phyloP scores from a whole-genome alignment of 1,284 basidiomycete species.

The Cryptococcus deneoformans region DNA sequence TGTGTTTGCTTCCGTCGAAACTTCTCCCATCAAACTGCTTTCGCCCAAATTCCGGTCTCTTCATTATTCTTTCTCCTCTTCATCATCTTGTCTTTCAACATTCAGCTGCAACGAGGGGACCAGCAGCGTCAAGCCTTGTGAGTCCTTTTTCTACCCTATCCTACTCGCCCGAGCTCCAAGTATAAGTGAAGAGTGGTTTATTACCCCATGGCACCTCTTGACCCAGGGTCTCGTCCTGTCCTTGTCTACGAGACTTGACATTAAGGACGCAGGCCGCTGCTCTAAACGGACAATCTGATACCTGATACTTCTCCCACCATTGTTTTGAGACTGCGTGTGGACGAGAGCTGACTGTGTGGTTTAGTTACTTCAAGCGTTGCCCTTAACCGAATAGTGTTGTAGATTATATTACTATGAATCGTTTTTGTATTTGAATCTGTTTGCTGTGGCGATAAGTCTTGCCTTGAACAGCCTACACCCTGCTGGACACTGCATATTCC shows the following conservation, averaged over 20 bases:
- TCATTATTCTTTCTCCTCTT: neutral
- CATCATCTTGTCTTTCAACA: neutral
- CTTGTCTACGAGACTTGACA: neutral
- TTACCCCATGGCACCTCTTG: slow-evolving; percentile 49
- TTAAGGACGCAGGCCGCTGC: slow-evolving; percentile 23
- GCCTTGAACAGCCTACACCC: no score
- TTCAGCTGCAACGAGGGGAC: neutral
- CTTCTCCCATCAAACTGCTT: neutral
- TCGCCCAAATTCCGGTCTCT: neutral
- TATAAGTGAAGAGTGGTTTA: slow-evolving; percentile 45
- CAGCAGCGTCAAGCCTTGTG: neutral
- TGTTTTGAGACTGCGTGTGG: neutral
- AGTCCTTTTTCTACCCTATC: slow-evolving; percentile 2
- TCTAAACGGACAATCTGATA: slow-evolving; percentile 45
- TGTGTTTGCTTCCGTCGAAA: slow-evolving; percentile 15
- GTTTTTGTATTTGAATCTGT: no score
- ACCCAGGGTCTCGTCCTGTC: slow-evolving; percentile 27
- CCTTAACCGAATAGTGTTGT: no score
- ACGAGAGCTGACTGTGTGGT: neutral
- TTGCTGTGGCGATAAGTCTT: no score
- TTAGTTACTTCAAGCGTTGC: neutral
- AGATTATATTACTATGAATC: no score
- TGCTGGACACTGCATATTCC: no score
- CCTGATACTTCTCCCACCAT: neutral
- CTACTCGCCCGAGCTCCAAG: neutral